phyloP scores from a whole-genome alignment of 2,329 filamentous ascomycete species.

The Aspergillus nomiae region DNA sequence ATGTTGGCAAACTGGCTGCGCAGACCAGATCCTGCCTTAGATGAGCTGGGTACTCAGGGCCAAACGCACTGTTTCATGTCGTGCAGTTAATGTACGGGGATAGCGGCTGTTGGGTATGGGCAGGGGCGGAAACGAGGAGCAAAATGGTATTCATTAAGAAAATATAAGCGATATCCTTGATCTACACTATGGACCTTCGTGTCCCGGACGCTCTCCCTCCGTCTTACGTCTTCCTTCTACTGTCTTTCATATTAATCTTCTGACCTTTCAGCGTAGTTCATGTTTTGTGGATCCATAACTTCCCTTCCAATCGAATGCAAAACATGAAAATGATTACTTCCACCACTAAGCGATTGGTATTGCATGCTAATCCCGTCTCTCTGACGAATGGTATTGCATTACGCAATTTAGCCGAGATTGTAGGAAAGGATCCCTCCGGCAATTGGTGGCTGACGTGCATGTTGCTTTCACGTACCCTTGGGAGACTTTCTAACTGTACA shows the following conservation, averaged over 20 bases:
- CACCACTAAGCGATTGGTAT: not conserved
- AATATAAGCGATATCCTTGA: no score
- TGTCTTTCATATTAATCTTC: no score
- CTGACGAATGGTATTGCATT: conserved; percentile 5
- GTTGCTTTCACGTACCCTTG: not conserved
- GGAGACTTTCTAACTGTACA: no score
- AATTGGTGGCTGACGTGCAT: conserved; percentile 34
- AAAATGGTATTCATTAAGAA: no score
- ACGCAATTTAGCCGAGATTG: conserved; percentile 23
- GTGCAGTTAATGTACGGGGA: not conserved
- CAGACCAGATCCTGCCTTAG: not conserved
- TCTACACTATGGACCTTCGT: no score
- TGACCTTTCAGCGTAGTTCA: no score
- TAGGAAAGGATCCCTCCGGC: conserved; percentile 34
- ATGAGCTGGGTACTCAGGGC: not conserved
- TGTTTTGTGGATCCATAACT: no score
- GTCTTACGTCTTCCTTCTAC: no score
- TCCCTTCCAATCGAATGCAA: no score
- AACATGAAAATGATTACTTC: no score
- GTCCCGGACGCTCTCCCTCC: no score
- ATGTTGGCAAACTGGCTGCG: not conserved
- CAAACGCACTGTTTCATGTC: not conserved
- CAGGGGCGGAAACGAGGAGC: no score
- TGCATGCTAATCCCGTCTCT: not conserved
- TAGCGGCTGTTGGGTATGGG: not conserved